Conservation (phyloP, 768 basidiomycete genomes). For the Suillus hirtellus region DNA sequence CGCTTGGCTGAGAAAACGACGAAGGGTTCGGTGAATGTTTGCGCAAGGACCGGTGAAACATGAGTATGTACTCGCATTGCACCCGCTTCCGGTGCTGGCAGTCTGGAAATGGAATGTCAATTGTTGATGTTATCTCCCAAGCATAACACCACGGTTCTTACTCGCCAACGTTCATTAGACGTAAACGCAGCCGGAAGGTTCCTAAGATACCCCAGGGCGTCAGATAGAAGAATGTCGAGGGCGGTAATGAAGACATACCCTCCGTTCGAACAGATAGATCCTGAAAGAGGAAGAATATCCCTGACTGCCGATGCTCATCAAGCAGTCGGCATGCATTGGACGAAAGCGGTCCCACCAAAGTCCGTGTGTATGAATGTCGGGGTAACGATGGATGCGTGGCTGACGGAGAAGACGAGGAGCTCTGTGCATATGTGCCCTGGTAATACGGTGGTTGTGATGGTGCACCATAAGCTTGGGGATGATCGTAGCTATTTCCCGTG, state of each 20-base stretch:
- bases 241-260: constrained; percentile 49
- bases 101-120: constrained; percentile 42
- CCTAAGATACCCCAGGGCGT: constrained; percentile 45
- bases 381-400: constrained; percentile 45
- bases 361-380: constrained; percentile 79
- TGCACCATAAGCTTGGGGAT: constrained; percentile 23
- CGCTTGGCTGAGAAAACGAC: constrained; percentile 90
- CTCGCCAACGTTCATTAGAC: constrained; percentile 90
- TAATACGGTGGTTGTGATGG: constrained; percentile 33
- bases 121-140: constrained; percentile 16
- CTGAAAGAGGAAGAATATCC: constrained; percentile 94
- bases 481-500: constrained; percentile 22
- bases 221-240: constrained; percentile 24
- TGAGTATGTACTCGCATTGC: constrained; percentile 65
- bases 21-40: constrained; percentile 81
- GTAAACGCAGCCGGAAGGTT: constrained; percentile 80
- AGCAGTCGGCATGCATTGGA: constrained; percentile 82
- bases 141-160: constrained; percentile 47
- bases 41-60: constrained; percentile 76
- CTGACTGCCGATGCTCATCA: constrained; percentile 82
- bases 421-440: constrained; percentile 27
- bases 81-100: constrained; percentile 72
- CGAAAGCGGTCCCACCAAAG: constrained; percentile 86
- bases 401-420: constrained; percentile 32
- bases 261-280: constrained; percentile 93